These are phyloP conservation scores for Neurospora sp. DNA, from an alignment of 495 filamentous ascomycete genomes.

Conservation along the genomic window DNA sequence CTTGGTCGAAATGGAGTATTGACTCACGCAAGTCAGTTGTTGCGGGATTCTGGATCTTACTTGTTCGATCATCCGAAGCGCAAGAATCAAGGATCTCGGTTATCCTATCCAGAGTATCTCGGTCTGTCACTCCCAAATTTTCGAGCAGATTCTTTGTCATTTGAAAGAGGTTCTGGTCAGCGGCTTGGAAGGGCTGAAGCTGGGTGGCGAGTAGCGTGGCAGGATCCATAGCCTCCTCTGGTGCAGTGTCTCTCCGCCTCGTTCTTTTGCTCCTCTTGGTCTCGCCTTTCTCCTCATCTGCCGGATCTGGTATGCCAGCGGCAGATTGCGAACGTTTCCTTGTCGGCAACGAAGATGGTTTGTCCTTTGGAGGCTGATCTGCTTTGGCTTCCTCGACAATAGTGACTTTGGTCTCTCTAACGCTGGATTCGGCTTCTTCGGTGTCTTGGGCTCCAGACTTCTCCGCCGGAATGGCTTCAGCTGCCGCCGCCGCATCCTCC, in stretches of 20 bases:
- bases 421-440: background rate
- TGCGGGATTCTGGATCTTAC: slow-evolving; percentile 28
- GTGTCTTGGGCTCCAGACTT: background rate
- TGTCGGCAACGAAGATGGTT: slow-evolving; percentile 22
- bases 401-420: background rate
- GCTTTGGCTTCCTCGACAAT: background rate
- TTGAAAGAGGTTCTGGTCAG: slow-evolving; percentile 68
- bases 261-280: slow-evolving; percentile 76
- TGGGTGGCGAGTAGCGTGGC: slow-evolving; percentile 63
- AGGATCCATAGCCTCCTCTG: slow-evolving; percentile 59
- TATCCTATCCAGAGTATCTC: slow-evolving; percentile 38
- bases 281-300: slow-evolving; percentile 48
- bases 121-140: slow-evolving; percentile 51
- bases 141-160: slow-evolving; percentile 55
- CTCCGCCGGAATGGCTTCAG: slow-evolving; percentile 5
- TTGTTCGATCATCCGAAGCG: slow-evolving; percentile 33
- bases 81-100: slow-evolving; percentile 44
- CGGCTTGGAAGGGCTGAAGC: slow-evolving; percentile 54
- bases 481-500: background rate
- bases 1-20: slow-evolving; percentile 31
- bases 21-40: slow-evolving; percentile 33
- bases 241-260: slow-evolving; percentile 64
- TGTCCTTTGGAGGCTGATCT: slow-evolving; percentile 22
- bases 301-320: slow-evolving; percentile 46
- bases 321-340: slow-evolving; percentile 57